Conservation (phyloP, 108 stramenopile species). For the Pseudonitzschia multiseries region DNA sequence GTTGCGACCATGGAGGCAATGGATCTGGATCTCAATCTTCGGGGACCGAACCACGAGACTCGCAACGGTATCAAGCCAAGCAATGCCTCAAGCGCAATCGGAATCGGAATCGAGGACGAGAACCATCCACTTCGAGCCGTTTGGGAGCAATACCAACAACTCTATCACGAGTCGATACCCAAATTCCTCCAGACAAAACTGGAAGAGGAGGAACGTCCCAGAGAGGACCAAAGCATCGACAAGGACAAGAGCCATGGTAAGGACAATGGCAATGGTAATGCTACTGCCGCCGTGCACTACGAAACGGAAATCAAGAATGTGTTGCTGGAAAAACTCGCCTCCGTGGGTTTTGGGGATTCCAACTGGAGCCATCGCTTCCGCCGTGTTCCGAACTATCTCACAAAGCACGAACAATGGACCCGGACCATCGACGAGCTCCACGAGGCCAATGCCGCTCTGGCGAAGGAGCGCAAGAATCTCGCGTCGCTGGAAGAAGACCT, state of each 20-base stretch:
- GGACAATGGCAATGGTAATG: neutral
- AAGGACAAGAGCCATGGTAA: neutral
- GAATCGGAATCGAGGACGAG: neutral
- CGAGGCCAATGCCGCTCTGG: neutral
- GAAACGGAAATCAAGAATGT: neutral
- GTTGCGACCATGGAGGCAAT: conserved; percentile 40
- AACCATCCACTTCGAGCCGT: conserved; percentile 21
- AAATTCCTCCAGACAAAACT: conserved; percentile 24
- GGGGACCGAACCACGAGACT: neutral
- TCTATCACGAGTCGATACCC: conserved; percentile 54
- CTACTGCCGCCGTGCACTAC: neutral
- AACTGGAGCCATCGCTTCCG: conserved; percentile 42
- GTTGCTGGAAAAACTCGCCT: conserved; percentile 18
- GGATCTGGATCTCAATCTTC: conserved; percentile 32
- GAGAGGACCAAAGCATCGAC: neutral
- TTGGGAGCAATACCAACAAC: conserved; percentile 44
- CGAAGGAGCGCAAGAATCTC: neutral
- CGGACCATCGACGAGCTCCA: neutral
- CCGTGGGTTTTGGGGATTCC: conserved; percentile 49
- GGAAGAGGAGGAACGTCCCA: neutral
- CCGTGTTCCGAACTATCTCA: conserved; percentile 19
- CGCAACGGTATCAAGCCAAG: neutral
- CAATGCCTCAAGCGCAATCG: neutral
- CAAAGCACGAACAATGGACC: conserved; percentile 1
- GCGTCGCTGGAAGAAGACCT: neutral